phyloP scores from a whole-genome alignment of 805 yeast species.

The Huiozyma sinensis region DNA sequence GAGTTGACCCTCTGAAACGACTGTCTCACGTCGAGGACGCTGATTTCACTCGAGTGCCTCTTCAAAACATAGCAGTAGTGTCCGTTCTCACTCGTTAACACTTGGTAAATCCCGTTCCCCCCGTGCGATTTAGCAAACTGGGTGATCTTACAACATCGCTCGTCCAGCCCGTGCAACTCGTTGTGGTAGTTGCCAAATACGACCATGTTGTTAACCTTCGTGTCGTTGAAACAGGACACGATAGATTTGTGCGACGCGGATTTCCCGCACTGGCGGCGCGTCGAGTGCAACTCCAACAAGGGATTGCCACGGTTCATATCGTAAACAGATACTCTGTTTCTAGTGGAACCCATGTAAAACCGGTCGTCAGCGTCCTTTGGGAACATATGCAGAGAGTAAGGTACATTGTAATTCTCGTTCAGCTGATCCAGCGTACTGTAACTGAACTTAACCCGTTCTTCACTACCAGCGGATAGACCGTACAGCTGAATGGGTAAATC shows the following conservation, averaged over 20 bases:
- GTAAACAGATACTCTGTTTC: constrained; percentile 21
- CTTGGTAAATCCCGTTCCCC: constrained; percentile 29
- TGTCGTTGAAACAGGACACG: constrained; percentile 18
- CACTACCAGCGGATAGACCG: constrained; percentile 14
- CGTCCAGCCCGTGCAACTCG: constrained; percentile 20
- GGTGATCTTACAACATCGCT: constrained; percentile 3
- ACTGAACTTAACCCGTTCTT: constrained; percentile 4
- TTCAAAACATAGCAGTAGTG: constrained; percentile 27
- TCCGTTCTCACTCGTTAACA: constrained; percentile 29
- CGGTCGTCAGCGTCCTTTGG: constrained; percentile 3
- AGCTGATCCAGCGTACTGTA: constrained; percentile 24
- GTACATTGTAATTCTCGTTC: constrained; percentile 28
- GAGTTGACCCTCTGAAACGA: constrained; percentile 6
- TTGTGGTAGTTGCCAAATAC: constrained; percentile 24
- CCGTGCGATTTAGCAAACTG: background rate
- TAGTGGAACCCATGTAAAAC: constrained; percentile 27
- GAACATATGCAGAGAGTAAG: constrained; percentile 21
- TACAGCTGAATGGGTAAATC: constrained; percentile 30
- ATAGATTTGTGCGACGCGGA: constrained; percentile 12
- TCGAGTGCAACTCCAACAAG: constrained; percentile 7
- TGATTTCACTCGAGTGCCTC: constrained; percentile 24
- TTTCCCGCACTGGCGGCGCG: background rate
- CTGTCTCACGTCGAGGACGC: constrained; percentile 28
- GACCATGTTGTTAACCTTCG: background rate
- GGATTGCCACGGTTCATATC: constrained; percentile 24